Percentiles rank a stretch among this genome's conserved stretches.
Evolutionary conservation across 140 eudicot species (phyloP).

Genomic region (Cichorium intybus): DNA sequence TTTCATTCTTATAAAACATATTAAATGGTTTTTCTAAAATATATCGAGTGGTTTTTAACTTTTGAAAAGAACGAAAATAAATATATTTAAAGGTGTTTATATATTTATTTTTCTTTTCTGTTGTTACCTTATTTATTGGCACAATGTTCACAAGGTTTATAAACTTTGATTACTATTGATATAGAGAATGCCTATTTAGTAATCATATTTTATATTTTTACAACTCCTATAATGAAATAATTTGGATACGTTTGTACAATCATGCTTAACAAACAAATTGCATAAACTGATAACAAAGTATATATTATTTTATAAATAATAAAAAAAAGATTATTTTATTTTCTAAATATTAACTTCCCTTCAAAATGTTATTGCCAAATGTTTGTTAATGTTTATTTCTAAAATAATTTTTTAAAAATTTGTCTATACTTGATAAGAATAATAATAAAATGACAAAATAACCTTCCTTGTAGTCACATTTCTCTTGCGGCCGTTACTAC

Average conservation of each 20-base stretch:
- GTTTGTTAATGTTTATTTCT: background rate
- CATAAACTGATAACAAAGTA: background rate
- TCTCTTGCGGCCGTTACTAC: background rate
- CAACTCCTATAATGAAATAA: too few relatives aligned
- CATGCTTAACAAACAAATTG: too few relatives aligned
- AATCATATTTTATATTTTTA: background rate
- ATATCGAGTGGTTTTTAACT: background rate
- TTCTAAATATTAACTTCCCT: background rate
- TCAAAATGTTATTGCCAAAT: background rate
- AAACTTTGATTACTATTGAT: background rate
- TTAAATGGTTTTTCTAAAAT: too few relatives aligned
- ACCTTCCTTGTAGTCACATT: background rate
- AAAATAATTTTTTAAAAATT: background rate
- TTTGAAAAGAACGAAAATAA: background rate
- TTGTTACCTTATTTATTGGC: background rate
- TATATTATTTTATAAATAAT: too few relatives aligned
- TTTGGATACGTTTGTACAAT: too few relatives aligned
- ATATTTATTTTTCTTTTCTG: too few relatives aligned
- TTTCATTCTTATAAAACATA: too few relatives aligned
- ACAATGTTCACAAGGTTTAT: background rate
- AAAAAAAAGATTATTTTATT: too few relatives aligned
- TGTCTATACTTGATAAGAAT: background rate
- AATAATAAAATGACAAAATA: background rate
- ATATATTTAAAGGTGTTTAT: too few relatives aligned
- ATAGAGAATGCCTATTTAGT: background rate